phyloP scores from a whole-genome alignment of 495 filamentous ascomycete species.

The Parmelia sp. region DNA sequence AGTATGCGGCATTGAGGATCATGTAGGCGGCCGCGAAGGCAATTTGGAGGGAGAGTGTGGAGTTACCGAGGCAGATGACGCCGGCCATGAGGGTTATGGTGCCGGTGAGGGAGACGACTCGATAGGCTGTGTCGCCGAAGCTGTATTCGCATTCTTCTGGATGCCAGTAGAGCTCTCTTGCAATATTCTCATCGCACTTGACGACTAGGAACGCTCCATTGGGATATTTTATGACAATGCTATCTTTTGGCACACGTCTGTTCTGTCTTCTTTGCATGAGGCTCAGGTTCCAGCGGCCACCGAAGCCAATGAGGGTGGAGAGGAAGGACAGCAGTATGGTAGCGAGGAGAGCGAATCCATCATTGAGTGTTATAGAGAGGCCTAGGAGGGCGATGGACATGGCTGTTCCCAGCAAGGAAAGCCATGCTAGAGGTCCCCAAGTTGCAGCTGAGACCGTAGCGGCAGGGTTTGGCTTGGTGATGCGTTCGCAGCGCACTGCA shows the following conservation, averaged over 20 bases:
- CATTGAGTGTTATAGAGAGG: constrained; percentile 31
- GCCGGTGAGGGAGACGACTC: constrained; percentile 38
- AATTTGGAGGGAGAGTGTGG: constrained; percentile 35
- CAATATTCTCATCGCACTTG: constrained; percentile 55
- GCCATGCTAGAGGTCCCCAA: constrained; percentile 33
- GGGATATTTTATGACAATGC: constrained; percentile 56
- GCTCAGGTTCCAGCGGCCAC: constrained; percentile 37
- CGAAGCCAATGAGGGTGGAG: constrained; percentile 38
- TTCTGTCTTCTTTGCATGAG: constrained; percentile 37
- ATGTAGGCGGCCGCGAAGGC: constrained; percentile 40
- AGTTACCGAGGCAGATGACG: constrained; percentile 41
- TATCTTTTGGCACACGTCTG: constrained; percentile 48
- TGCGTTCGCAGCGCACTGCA: constrained; percentile 38
- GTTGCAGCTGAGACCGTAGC: constrained; percentile 26
- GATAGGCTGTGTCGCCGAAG: constrained; percentile 32
- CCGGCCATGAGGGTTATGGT: constrained; percentile 45
- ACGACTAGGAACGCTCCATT: constrained; percentile 57
- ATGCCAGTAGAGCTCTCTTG: constrained; percentile 57
- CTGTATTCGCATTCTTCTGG: constrained; percentile 42
- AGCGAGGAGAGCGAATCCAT: constrained; percentile 40
- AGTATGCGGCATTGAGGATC: constrained; percentile 40
- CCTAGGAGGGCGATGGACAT: constrained; percentile 33
- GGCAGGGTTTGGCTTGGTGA: constrained; percentile 25
- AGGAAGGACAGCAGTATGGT: constrained; percentile 39
- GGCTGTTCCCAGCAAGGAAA: constrained; percentile 33